Percentiles rank a stretch among this genome's conserved stretches.
Conservation (phyloP, 2,329 filamentous ascomycete genomes). For the Diaporthe ilicicola region DNA sequence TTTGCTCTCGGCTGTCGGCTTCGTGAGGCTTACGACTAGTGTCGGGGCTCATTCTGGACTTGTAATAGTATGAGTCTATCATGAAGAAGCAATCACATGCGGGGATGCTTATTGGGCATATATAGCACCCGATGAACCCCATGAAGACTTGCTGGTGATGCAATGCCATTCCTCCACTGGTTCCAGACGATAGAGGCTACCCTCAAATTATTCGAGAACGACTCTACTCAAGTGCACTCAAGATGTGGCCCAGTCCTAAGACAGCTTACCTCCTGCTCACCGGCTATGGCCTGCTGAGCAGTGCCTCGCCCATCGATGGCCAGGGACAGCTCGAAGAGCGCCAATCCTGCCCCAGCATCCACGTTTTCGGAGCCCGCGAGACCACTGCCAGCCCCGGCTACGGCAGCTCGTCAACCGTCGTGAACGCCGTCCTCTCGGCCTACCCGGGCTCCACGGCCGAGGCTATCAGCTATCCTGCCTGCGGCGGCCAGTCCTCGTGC, state of each 20-base stretch:
- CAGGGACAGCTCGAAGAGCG: slow-evolving; percentile 60
- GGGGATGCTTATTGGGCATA: neutral
- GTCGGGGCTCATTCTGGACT: neutral
- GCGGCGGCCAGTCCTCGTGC: slow-evolving; percentile 66
- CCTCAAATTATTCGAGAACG: no score
- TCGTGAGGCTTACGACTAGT: neutral
- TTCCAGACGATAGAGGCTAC: no score
- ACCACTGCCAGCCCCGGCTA: slow-evolving; percentile 61
- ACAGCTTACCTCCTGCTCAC: slow-evolving; percentile 39
- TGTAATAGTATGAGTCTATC: no score
- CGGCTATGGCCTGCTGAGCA: slow-evolving; percentile 48
- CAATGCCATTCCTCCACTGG: neutral
- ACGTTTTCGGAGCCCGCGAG: slow-evolving; percentile 58
- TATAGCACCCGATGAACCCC: neutral
- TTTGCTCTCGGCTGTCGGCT: neutral
- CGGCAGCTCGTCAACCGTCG: slow-evolving; percentile 58
- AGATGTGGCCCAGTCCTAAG: slow-evolving; percentile 33
- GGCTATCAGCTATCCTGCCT: slow-evolving; percentile 68
- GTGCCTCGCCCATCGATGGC: slow-evolving; percentile 64
- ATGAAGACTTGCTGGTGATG: neutral
- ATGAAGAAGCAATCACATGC: neutral
- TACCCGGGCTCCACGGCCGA: slow-evolving; percentile 62
- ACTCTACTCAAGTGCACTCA: no score
- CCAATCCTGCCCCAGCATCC: slow-evolving; percentile 55
- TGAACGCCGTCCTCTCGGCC: slow-evolving; percentile 57